A percentile compares a stretch with the other conserved stretches of the same genome.
Conservation (phyloP, 768 basidiomycete species). For the Trametopsis cervina region DNA sequence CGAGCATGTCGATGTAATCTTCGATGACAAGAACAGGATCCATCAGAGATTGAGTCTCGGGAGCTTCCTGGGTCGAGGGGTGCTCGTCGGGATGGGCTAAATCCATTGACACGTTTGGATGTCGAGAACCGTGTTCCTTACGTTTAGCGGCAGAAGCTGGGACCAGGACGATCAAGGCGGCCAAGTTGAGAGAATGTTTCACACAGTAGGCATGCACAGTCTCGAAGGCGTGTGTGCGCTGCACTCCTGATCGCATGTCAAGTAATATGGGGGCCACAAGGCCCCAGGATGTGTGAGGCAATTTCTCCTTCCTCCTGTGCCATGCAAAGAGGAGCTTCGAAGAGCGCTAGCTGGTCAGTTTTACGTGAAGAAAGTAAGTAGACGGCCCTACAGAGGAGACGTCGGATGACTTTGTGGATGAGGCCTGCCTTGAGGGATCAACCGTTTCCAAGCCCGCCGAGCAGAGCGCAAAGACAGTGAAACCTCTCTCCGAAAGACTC, state of each 20-base stretch:
- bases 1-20: constrained; percentile 23
- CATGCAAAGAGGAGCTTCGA: constrained; percentile 27
- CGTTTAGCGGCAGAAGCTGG: constrained; percentile 9
- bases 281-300: constrained; percentile 23
- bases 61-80: not conserved
- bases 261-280: constrained; percentile 26
- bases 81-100: not conserved
- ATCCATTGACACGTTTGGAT: not conserved
- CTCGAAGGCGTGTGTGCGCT: constrained; percentile 24
- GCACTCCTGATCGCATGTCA: constrained; percentile 21
- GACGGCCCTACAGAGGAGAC: constrained; percentile 22
- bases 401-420: constrained; percentile 11
- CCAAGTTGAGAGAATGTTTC: constrained; percentile 22
- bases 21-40: constrained; percentile 23
- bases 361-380: not conserved
- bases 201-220: constrained; percentile 25
- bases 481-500: constrained; percentile 27
- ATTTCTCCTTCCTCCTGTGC: constrained; percentile 26
- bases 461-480: constrained; percentile 27
- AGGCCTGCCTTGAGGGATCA: not conserved
- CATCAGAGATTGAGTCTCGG: constrained; percentile 12
- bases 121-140: not conserved
- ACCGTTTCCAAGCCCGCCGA: constrained; percentile 13
- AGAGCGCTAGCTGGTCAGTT: constrained; percentile 1
- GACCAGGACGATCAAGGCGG: constrained; percentile 23